Base-by-base conservation (phyloP, 1,284 basidiomycete genomes). In the Ceratobasidium sp. region DNA sequence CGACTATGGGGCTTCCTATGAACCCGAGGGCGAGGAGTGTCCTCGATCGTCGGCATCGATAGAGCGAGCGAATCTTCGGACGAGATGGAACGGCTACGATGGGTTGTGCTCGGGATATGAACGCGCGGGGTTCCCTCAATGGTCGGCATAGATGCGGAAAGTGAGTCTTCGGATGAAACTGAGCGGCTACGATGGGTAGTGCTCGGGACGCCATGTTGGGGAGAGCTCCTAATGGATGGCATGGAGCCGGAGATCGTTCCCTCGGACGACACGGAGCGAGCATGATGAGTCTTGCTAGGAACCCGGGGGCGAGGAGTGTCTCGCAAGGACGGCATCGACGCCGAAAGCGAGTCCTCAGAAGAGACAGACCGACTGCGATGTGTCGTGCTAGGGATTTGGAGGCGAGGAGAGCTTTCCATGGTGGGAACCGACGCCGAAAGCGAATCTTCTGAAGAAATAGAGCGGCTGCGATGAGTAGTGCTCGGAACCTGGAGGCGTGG, bases 131-230 rank as follows among this genome's bases (percentile, higher is more conserved):
- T 54, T 9, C n/a, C 38, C 61, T 38, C 61, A 4, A 62, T 40
- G 4, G 69, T 40, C 15, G 52, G 54, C n/a, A 71, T 40, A 3
- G 56, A 56, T 28, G 54, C 33, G 4, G 50, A 33, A 15, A 70
- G 20, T 20, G 68, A 70, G 3, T n/a, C 50, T 15, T 33, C 54
- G 54, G 68, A 56, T 4, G 68, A 70, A 38, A 57, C 23, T 13
- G 68, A 38, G 4, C 33, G n/a, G 15, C 52, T 57, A 38, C 68
- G 68, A 54, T 23, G 68, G 13, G 68, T 38, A 52, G 50, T 70
- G 28, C 68, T 70, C 7, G 68, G 68, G 5, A 28, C 52, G 9
- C 33, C 10, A 7, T 33, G 33, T 4, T 28, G 57, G n/a, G 44
- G 44, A 20, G 42, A 26, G n/a, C 64, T 23, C 23, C 42, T 15